A percentile compares a stretch with the other conserved stretches of the same genome.
Evolutionary conservation across 495 filamentous ascomycete species (phyloP).

Genomic region (Annulohypoxylon maeteangense): DNA sequence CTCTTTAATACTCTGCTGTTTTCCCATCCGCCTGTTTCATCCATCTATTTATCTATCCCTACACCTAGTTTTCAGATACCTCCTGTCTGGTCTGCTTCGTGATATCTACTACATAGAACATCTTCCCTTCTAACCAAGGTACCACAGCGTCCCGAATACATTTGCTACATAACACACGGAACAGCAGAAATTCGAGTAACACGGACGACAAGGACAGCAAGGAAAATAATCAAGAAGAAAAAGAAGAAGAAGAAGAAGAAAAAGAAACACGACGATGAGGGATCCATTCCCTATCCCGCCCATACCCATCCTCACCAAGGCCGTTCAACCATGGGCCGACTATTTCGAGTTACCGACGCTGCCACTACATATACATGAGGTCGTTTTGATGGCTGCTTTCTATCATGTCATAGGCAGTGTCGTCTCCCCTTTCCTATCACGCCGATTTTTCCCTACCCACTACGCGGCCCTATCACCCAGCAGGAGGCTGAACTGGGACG

Average conservation of each 20-base stretch:
- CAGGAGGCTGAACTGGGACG: slow-evolving; percentile 92
- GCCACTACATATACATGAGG: slow-evolving; percentile 88
- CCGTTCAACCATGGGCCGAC: slow-evolving; percentile 68
- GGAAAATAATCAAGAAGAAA: too few species aligned
- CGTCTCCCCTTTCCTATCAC: slow-evolving; percentile 80
- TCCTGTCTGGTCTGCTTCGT: neutral
- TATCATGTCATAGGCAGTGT: slow-evolving; percentile 81
- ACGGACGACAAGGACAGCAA: neutral
- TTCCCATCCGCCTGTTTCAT: neutral
- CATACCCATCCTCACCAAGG: slow-evolving; percentile 61
- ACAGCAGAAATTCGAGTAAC: neutral
- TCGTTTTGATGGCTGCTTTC: slow-evolving; percentile 74
- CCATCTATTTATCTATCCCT: neutral
- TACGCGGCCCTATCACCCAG: slow-evolving; percentile 74
- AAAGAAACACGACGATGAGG: slow-evolving; percentile 60
- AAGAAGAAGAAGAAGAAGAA: neutral
- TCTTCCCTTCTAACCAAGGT: neutral
- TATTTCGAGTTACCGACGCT: slow-evolving; percentile 73
- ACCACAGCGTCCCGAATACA: neutral
- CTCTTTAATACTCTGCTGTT: neutral
- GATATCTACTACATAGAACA: neutral
- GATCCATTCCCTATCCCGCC: slow-evolving; percentile 76
- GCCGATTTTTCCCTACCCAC: slow-evolving; percentile 71
- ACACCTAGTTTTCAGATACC: neutral
- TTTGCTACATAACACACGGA: neutral